Evolutionary conservation across 768 basidiomycete species (phyloP).

Genomic region (Chalciporus chontae): DNA sequence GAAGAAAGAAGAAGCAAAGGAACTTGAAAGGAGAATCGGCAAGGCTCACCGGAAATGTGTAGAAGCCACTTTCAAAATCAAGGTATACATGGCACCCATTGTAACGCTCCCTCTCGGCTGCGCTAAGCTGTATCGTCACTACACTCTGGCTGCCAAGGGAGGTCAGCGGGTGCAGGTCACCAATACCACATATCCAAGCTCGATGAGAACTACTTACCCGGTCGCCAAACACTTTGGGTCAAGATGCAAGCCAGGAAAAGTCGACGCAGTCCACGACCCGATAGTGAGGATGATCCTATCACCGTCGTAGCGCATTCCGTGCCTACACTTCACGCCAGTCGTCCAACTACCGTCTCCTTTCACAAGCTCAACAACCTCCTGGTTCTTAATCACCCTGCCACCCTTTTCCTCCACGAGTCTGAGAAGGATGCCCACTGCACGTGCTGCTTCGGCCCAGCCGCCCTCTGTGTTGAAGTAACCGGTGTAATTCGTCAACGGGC

Average conservation of each 20-base stretch:
- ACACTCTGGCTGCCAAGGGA: slow-evolving; percentile 61
- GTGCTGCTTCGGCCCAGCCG: slow-evolving; percentile 82
- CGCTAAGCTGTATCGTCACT: slow-evolving; percentile 71
- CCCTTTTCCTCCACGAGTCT: slow-evolving; percentile 54
- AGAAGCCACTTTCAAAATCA: slow-evolving; percentile 72
- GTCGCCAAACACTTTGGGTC: slow-evolving; percentile 63
- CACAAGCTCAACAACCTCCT: slow-evolving; percentile 50
- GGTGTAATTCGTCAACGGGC: slow-evolving; percentile 20
- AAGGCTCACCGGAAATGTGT: slow-evolving; percentile 72
- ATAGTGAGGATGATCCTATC: slow-evolving; percentile 66
- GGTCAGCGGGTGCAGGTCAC: neutral
- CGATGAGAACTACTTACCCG: slow-evolving; percentile 51
- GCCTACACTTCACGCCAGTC: slow-evolving; percentile 58
- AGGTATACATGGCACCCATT: slow-evolving; percentile 63
- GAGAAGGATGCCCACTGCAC: slow-evolving; percentile 57
- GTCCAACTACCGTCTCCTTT: slow-evolving; percentile 38
- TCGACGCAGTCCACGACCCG: slow-evolving; percentile 83
- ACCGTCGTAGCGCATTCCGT: slow-evolving; percentile 53
- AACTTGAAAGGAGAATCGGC: neutral
- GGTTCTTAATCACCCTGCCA: slow-evolving; percentile 56
- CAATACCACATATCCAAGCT: too few relatives aligned
- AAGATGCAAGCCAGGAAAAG: slow-evolving; percentile 60
- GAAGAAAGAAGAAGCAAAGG: neutral
- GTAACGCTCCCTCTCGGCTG: slow-evolving; percentile 65
- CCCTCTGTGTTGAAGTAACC: slow-evolving; percentile 76